Conservation (phyloP, 2,329 filamentous ascomycete genomes). For the Thielaviopsis populi region DNA sequence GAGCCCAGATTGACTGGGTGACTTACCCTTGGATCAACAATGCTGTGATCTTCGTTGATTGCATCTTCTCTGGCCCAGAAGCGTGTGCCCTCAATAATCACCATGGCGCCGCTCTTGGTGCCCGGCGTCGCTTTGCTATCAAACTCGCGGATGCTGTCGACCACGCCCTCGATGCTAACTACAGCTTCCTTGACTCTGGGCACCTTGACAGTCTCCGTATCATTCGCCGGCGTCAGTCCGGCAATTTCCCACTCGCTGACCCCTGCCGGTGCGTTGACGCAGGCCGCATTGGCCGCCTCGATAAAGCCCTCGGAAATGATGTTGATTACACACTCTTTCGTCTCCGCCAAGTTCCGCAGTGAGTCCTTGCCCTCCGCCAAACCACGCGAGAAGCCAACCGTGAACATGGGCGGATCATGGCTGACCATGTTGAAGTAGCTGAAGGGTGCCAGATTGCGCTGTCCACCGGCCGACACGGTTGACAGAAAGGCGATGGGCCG, state of each 20-base stretch:
- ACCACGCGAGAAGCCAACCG: slow-evolving; percentile 36
- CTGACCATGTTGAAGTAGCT: slow-evolving; percentile 72
- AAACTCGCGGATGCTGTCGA: slow-evolving; percentile 63
- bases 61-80: slow-evolving; percentile 90
- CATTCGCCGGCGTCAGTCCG: slow-evolving; percentile 55
- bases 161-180: slow-evolving; percentile 65
- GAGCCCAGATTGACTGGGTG: too few relatives aligned
- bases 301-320: slow-evolving; percentile 72
- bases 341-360: slow-evolving; percentile 56
- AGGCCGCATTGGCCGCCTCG: slow-evolving; percentile 74
- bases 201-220: slow-evolving; percentile 49
- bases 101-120: slow-evolving; percentile 59
- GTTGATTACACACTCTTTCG: slow-evolving; percentile 68
- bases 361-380: slow-evolving; percentile 56
- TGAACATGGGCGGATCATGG: slow-evolving; percentile 77
- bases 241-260: slow-evolving; percentile 65
- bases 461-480: slow-evolving; percentile 44
- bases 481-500: slow-evolving; percentile 59
- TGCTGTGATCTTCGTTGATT: slow-evolving; percentile 57
- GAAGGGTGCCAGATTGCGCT: slow-evolving; percentile 68
- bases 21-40: slow-evolving; percentile 55
- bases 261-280: slow-evolving; percentile 63
- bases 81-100: slow-evolving; percentile 64
- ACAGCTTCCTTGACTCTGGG: slow-evolving; percentile 69
- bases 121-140: slow-evolving; percentile 56